Evolutionary conservation across 225 moss, liverwort and hornwort genomes (phyloP), one percentile per base, ranked within the genome.

Genomic region (Takakia lepidozioides): DNA sequence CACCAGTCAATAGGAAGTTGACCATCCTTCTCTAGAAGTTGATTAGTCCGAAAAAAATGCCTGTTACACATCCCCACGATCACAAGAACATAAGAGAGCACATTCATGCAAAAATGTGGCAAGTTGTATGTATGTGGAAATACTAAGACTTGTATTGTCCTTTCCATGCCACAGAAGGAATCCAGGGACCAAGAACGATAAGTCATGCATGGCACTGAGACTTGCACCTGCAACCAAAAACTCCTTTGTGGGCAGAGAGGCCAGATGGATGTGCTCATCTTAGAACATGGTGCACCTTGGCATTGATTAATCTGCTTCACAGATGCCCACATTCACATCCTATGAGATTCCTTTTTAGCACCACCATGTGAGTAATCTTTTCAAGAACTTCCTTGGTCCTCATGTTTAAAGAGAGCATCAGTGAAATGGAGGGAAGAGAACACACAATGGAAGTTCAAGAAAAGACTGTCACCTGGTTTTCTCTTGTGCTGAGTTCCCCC

Each of bases 401-500:
- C 43, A 44, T 44, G 43, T 44, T n/a, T n/a, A n/a, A 8, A 18
- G 43, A 6, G 8, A 18, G 20, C 7, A 18, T 8, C 8, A 8
- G 20, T 8, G 14, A 22, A 45, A 17, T 9, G 10, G 1, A 1
- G 24, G n/a, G n/a, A n/a, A n/a, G n/a, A n/a, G n/a, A n/a, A n/a
- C n/a, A n/a, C n/a, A n/a, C n/a, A n/a, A n/a, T 45, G 29, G 5
- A 20, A 20, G 16, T 52, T 6, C 35, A 21, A n/a, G 15, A 43
- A 26, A 20, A 25, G n/a, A 40, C n/a, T 3, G 32, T 54, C 56
- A 84, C 93, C 89, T 72, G 46, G 62, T 77, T 52, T 98, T 98
- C 36, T 85, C 90, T 19, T 87, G 86, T 9, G 95, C 95, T 56
- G 87, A 87, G 55, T 87, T 87, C 43, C 95, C 95, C 95, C 95